Base-by-base conservation (phyloP, 73 alveolate species). In the Blepharisma japonicum region DNA sequence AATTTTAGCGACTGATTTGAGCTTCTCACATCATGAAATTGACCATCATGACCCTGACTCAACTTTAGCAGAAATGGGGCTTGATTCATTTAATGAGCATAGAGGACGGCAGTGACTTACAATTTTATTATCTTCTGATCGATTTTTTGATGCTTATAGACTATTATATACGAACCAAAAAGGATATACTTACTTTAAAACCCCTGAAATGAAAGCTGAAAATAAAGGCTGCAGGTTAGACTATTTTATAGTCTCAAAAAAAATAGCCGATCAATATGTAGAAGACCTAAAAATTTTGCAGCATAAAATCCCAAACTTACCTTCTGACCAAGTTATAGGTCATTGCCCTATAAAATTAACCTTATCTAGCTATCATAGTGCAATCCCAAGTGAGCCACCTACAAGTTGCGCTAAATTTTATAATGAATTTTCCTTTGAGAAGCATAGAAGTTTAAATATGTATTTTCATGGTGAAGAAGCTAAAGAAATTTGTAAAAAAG, bases 21-120 rank as follows among this genome's bases (percentile, higher is more conserved):
- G 66, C 5, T 70, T 70, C 5, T 7, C 77, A 2, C 66, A 45
- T 70, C 70, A 45, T 11, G 42, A 70, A 38, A 70, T 70, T n/a
- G 80, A 70, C 46, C 80, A 70, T 45, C 4, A 47, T 70, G 66
- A 18, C 42, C 80, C 80, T 0, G 80, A 70, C 11, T n/a, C 32
- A 45, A 18, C 20, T 4, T 25, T 70, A 25, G 20, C 11, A 45
- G 38, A 9, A 25, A 70, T 70, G 80, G 80, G 80, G 27, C 80
- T 70, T n/a, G 27, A 39, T 14, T 14, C 61, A 9, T 70, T 39
- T n/a, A 54, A 70, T 14, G 56, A 39, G 32, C 80, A 70, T 5
- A 1, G 80, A 70, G 80, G 80, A 23, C 11, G 80, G 66, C 25
- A 11, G 4, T 70, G 80, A 54, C 61, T 70, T 5, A 39, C 46